phyloP scores from a whole-genome alignment of 1,139 yeast species.

The Taphrina confusa region DNA sequence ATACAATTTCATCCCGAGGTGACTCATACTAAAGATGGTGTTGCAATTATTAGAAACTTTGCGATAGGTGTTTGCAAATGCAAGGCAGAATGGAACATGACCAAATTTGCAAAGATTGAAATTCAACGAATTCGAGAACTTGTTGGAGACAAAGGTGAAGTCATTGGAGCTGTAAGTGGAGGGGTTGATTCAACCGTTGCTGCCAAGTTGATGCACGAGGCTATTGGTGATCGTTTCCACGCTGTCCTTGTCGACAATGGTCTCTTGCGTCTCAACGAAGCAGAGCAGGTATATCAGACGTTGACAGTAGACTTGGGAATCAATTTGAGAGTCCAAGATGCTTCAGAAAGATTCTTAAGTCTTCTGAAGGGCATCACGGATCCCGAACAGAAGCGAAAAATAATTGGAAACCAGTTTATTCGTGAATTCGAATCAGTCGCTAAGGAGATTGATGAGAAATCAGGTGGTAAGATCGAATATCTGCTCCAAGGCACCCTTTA shows the following conservation, averaged over 20 bases:
- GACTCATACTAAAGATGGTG: slow-evolving; percentile 92
- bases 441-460: slow-evolving; percentile 73
- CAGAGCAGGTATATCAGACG: slow-evolving; percentile 81
- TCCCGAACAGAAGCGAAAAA: slow-evolving; percentile 98
- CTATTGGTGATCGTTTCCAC: slow-evolving; percentile 98
- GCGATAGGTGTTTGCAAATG: slow-evolving; percentile 90
- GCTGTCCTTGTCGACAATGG: slow-evolving; percentile 98
- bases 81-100: slow-evolving; percentile 93
- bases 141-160: slow-evolving; percentile 98
- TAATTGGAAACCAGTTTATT: slow-evolving; percentile 96
- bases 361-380: slow-evolving; percentile 92
- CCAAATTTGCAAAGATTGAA: slow-evolving; percentile 94
- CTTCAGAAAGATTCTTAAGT: slow-evolving; percentile 81
- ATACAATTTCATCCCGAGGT: slow-evolving; percentile 99
- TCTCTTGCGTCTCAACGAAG: slow-evolving; percentile 92
- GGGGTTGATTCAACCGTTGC: slow-evolving; percentile 99
- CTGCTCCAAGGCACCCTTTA: slow-evolving; percentile 95
- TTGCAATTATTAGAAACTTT: slow-evolving; percentile 79
- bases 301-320: slow-evolving; percentile 91
- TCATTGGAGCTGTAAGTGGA: slow-evolving; percentile 99
- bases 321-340: slow-evolving; percentile 91
- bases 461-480: slow-evolving; percentile 88
- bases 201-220: slow-evolving; percentile 96
- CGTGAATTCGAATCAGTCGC: slow-evolving; percentile 75
- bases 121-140: slow-evolving; percentile 83